Base-by-base conservation (phyloP, 192 early-diverging fungal species). In the Thamnidium elegans region DNA sequence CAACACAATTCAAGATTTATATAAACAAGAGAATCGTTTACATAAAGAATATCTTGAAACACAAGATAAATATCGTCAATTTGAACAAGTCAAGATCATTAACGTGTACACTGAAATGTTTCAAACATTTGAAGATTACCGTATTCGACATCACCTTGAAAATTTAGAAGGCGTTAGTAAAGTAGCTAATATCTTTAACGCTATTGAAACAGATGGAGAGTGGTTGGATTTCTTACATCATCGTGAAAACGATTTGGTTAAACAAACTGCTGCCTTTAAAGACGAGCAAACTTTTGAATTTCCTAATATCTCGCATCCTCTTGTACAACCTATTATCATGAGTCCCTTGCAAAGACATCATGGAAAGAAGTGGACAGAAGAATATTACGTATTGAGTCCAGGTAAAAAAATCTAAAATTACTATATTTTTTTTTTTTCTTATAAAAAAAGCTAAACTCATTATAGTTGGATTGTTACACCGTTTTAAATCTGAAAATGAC, bases 141-240 rank as follows among this genome's bases (percentile, higher is more conserved):
- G 68, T 47, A 50, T 54, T 15, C 43, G 64, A 48, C 62, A 70
- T 26, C 9, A 39, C 10, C 55, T 56, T 39, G 55, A 56, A 32
- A 15, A 10, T 39, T 56, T 56, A 10, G 55, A 56, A n/a, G 32
- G 53, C 43, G 73, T 66, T 11, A 46, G 44, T 9, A 42, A 46
- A 2, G 62, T 70, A 5, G 17, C 56, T 1, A 36, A 26, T 3
- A 62, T 50, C n/a, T 45, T 79, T 48, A 65, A 75, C 62, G 60
- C 47, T 21, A 61, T 79, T 1, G 67, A 79, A 51, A 63, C 66
- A 19, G 73, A 79, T 55, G 55, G 65, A 9, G 78, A 79, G 56
- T 79, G 78, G 78, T 60, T 30, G 13, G 52, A 63, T 39, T 79
- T 79, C 56, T 42, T 76, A 14, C 50, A 69, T 46, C 55, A 55